phyloP scores from a whole-genome alignment of 345 rosid species.

The Salix exigua region DNA sequence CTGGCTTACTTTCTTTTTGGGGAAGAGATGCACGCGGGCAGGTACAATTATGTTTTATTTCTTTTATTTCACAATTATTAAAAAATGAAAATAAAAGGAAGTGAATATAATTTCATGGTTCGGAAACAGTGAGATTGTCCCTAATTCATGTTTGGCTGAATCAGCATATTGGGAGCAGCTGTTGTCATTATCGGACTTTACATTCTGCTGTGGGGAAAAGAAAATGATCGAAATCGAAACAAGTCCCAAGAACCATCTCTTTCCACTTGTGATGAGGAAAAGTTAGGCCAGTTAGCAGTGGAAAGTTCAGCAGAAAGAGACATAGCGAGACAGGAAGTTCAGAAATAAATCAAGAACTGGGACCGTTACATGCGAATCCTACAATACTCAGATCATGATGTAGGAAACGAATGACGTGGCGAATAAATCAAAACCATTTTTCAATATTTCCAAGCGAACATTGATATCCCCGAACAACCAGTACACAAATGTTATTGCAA shows the following conservation, averaged over 20 bases:
- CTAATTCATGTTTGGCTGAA: background rate
- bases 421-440: background rate
- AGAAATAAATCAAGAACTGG: slow-evolving; percentile 1
- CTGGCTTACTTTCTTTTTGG: slow-evolving; percentile 28
- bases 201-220: slow-evolving; percentile 33
- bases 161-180: slow-evolving; percentile 30
- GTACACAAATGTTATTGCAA: background rate
- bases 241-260: slow-evolving; percentile 12
- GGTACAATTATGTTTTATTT: slow-evolving; percentile 11
- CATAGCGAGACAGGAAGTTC: background rate
- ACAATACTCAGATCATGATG: background rate
- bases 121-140: background rate
- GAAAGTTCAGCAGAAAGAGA: slow-evolving; percentile 13
- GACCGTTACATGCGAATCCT: background rate
- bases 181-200: slow-evolving; percentile 23
- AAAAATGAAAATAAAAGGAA: background rate
- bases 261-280: slow-evolving; percentile 2
- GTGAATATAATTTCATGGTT: too few relatives aligned
- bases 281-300: background rate
- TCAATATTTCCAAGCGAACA: background rate
- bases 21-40: slow-evolving; percentile 23
- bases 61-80: background rate
- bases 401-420: background rate
- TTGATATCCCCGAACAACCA: background rate
- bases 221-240: slow-evolving; percentile 13